Percentiles rank a stretch among this genome's conserved stretches.
phyloP scores from a whole-genome alignment of 768 basidiomycete species.

The Auricularia sp. region DNA sequence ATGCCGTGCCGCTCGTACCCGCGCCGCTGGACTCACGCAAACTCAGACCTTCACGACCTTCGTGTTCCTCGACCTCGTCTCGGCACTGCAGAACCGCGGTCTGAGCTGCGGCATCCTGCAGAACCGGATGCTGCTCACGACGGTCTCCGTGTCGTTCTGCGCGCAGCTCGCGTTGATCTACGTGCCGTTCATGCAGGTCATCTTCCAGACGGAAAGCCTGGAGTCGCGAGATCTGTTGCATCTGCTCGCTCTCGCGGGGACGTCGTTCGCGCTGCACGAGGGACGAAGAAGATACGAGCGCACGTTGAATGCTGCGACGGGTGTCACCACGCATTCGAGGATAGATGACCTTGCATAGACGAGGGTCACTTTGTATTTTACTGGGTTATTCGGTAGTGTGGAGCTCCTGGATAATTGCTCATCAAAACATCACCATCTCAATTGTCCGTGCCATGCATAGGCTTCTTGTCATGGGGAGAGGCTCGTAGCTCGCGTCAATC shows the following conservation, averaged over 20 bases:
- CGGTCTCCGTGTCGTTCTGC: conserved; percentile 77
- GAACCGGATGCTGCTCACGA: conserved; percentile 84
- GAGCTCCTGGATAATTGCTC: too few species aligned
- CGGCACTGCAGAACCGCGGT: conserved; percentile 89
- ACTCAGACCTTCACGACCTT: conserved; percentile 89
- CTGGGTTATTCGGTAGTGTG: too few species aligned
- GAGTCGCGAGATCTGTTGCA: conserved; percentile 54
- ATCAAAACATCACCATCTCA: too few species aligned
- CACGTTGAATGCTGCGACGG: conserved; percentile 39
- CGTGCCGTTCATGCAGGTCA: conserved; percentile 77
- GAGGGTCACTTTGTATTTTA: not conserved
- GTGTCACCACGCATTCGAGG: conserved; percentile 28
- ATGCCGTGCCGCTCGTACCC: not conserved
- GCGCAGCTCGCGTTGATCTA: conserved; percentile 83
- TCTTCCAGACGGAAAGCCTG: conserved; percentile 90
- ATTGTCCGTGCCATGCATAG: too few species aligned
- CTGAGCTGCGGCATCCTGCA: conserved; percentile 72
- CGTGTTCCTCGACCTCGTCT: conserved; percentile 93
- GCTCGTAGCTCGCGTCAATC: too few species aligned
- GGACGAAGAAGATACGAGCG: conserved; percentile 69
- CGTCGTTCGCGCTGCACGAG: conserved; percentile 67
- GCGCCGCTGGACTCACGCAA: too few species aligned
- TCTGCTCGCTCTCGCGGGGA: conserved; percentile 54
- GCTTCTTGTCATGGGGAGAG: too few species aligned
- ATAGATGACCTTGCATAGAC: conserved; percentile 52